Base-by-base conservation (phyloP, 768 basidiomycete genomes). In the Xerocomellus chrysenteron region DNA sequence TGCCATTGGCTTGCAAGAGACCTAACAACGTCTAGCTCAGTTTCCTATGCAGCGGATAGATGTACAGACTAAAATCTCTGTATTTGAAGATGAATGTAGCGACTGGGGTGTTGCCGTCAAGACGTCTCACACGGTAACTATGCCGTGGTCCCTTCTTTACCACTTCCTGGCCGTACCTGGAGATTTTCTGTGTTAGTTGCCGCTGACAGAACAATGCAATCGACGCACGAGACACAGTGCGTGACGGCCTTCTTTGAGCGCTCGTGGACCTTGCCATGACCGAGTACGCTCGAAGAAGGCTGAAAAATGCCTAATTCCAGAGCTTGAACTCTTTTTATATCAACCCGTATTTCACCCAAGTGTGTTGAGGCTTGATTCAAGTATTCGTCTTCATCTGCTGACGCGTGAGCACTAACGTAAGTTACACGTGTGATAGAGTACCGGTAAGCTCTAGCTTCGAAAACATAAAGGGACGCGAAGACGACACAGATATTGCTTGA, bases 41-140 rank as follows among this genome's bases (percentile, higher is more conserved):
- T 17, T 26, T 21, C 30, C 3, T 52, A 21, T 17, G 28, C 9
- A 30, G 12, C 5, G 26, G 26, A 40, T n/a, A 41, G 11, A 48
- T 44, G 16, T 35, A 58, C 69, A 26, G 33, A 73, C 70, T 14
- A 24, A 24, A 30, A 46, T 70, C 70, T 52, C 72, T 64, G 42
- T 73, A 73, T 26, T 54, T 73, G 59, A 71, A 71, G 37, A 63
- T 36, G 32, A 73, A 71, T n/a, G 60, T 66, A 21, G 39, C 66
- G 2, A 72, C 44, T 12, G 69, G 68, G 2, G 4, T 40, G 8
- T 39, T 13, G 32, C 43, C 56, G 48, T 67, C 67, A 47, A 69
- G 46, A 51, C 41, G 33, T 3, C 3, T 32, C n/a, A 50, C 14
- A 8, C 2, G 4, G 5, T 24, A 26, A 14, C 0, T n/a, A 33